Conservation (phyloP, 2,329 filamentous ascomycete genomes). For the Pezicula rhizophila region DNA sequence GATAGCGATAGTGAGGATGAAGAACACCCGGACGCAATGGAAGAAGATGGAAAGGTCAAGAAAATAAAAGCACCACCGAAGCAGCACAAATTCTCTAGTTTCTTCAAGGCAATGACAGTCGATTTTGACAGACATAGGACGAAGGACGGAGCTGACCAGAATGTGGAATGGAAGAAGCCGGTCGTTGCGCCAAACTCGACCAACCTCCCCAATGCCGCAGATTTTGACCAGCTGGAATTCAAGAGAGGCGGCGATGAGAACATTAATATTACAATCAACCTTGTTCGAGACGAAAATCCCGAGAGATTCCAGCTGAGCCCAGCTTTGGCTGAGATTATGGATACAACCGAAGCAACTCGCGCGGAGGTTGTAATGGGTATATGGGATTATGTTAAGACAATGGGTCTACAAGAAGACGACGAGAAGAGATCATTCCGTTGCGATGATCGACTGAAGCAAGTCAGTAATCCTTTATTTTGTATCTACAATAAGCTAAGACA, state of each 20-base stretch:
- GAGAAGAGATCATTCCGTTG: constrained; percentile 91
- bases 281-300: constrained; percentile 76
- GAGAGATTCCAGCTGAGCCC: constrained; percentile 79
- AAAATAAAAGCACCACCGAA: constrained; percentile 33
- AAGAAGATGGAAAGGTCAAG: constrained; percentile 48
- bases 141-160: constrained; percentile 48
- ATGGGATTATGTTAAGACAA: constrained; percentile 89
- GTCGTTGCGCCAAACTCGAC: constrained; percentile 42
- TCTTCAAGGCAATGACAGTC: constrained; percentile 74
- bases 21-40: constrained; percentile 42
- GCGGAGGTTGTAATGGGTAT: constrained; percentile 85
- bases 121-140: constrained; percentile 62
- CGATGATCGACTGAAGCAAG: constrained; percentile 73
- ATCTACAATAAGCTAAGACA: constrained; percentile 1
- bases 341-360: constrained; percentile 79
- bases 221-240: constrained; percentile 89
- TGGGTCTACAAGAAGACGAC: constrained; percentile 86
- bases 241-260: constrained; percentile 91
- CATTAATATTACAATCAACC: constrained; percentile 81
- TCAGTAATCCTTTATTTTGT: constrained; percentile 37
- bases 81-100: constrained; percentile 63
- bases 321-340: constrained; percentile 75
- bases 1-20: constrained; percentile 45
- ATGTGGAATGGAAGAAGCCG: constrained; percentile 84
- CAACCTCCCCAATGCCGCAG: constrained; percentile 54